These are phyloP conservation scores for Xerocomus nothofagi DNA, from an alignment of 1,284 basidiomycete species.

Conservation along the genomic window DNA sequence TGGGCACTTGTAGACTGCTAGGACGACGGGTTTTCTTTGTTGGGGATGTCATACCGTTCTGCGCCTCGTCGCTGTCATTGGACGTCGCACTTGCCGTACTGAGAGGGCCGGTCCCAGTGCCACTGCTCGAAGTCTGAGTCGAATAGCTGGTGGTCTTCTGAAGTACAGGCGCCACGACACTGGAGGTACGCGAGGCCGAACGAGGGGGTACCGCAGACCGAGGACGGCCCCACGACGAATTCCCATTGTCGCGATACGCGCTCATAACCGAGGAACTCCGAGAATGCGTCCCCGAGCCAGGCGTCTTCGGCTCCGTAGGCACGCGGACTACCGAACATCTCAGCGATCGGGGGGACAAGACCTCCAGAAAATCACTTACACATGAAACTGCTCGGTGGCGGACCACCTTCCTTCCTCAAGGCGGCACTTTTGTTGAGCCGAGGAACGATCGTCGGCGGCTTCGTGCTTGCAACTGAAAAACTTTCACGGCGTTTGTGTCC, in stretches of 20 bases:
- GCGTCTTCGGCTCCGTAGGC: slow-evolving; percentile 41
- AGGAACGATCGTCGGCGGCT: slow-evolving; percentile 61
- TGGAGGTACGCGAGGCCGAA: slow-evolving; percentile 28
- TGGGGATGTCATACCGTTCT: slow-evolving; percentile 22
- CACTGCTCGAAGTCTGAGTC: slow-evolving; percentile 32
- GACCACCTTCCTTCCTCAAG: slow-evolving; percentile 48
- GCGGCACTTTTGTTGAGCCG: slow-evolving; percentile 69
- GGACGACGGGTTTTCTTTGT: slow-evolving; percentile 41
- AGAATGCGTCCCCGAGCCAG: slow-evolving; percentile 38
- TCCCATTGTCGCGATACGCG: slow-evolving; percentile 22
- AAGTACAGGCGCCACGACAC: slow-evolving; percentile 1
- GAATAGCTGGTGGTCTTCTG: slow-evolving; percentile 23
- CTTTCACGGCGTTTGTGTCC: slow-evolving; percentile 78
- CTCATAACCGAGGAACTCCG: slow-evolving; percentile 42
- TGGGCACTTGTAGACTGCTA: slow-evolving; percentile 55
- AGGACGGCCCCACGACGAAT: slow-evolving; percentile 18
- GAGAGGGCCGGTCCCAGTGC: slow-evolving; percentile 28
- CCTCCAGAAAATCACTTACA: slow-evolving; percentile 42
- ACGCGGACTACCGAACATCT: slow-evolving; percentile 40
- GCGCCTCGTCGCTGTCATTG: slow-evolving; percentile 19
- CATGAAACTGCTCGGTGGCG: slow-evolving; percentile 64
- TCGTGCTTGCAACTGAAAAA: slow-evolving; percentile 64
- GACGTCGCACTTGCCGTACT: slow-evolving; percentile 28
- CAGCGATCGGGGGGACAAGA: background rate
- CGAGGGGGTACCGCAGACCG: slow-evolving; percentile 29